Percentiles rank a stretch among this genome's conserved stretches.
Evolutionary conservation across 352 stramenopile genomes (phyloP).

Genomic region (Phytophthora aleatoria): DNA sequence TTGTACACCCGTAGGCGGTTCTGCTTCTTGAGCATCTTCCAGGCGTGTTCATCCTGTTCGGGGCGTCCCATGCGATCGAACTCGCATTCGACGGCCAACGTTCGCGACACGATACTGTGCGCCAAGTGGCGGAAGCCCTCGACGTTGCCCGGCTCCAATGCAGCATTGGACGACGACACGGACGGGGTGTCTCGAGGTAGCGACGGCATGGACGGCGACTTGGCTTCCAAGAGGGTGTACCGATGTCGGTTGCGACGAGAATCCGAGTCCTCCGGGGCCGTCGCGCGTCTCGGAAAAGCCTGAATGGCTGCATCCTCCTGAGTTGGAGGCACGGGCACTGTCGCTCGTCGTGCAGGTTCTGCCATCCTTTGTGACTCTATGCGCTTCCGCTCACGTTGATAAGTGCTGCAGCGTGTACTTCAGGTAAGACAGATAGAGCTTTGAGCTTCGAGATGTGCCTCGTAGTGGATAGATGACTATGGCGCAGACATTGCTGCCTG

Average conservation of each 20-base stretch:
- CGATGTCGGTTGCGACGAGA: not conserved
- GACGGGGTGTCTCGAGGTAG: conserved; percentile 10
- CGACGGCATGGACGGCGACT: conserved; percentile 11
- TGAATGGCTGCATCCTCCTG: conserved; percentile 14
- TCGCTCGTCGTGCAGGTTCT: conserved; percentile 32
- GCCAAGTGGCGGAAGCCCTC: conserved; percentile 45
- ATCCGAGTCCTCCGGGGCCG: conserved; percentile 15
- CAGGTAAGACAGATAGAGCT: conserved; percentile 7
- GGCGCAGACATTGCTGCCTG: not conserved
- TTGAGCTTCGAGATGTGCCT: conserved; percentile 19
- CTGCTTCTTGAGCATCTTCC: conserved; percentile 46
- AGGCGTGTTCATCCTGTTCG: conserved; percentile 34
- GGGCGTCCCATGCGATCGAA: conserved; percentile 39
- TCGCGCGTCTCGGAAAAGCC: conserved; percentile 25
- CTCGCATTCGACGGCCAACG: conserved; percentile 52
- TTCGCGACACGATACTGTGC: conserved; percentile 53
- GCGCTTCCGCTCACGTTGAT: conserved; percentile 22
- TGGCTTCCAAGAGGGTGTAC: conserved; percentile 21
- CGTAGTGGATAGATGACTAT: conserved; percentile 8
- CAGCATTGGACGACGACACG: conserved; percentile 27
- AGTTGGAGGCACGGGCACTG: conserved; percentile 18
- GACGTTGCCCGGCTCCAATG: conserved; percentile 36
- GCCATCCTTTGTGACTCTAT: conserved; percentile 27
- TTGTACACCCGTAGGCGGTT: conserved; percentile 56
- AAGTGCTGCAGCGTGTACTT: conserved; percentile 17